These are phyloP conservation scores for Thecamonas trahens DNA, from an alignment of 78 protist genomes.

Conservation along the genomic window DNA sequence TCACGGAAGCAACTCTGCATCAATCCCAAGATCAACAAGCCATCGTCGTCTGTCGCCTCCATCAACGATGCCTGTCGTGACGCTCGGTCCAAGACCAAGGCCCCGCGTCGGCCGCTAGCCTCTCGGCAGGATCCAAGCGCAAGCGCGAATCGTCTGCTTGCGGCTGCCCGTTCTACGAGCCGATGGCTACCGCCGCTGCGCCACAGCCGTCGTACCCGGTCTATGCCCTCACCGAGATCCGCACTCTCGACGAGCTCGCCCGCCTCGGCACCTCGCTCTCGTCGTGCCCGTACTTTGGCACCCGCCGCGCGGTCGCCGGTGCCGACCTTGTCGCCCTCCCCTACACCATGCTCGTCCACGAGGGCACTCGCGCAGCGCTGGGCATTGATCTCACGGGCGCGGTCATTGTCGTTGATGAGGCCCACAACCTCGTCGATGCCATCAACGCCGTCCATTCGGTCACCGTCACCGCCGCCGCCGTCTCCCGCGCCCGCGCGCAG, in stretches of 20 bases:
- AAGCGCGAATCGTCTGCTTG: too few species aligned
- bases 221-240: not conserved
- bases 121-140: too few species aligned
- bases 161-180: too few species aligned
- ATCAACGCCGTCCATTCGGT: slow-evolving; percentile 35
- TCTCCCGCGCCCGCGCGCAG: not conserved
- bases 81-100: too few species aligned
- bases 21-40: slow-evolving; percentile 6
- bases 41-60: not conserved
- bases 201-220: not conserved
- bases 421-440: slow-evolving; percentile 68
- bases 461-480: not conserved
- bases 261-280: slow-evolving; percentile 3
- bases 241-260: slow-evolving; percentile 49
- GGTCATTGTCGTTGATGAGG: slow-evolving; percentile 71
- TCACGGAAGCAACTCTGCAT: slow-evolving; percentile 41
- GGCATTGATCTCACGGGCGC: slow-evolving; percentile 14
- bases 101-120: too few species aligned
- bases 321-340: slow-evolving; percentile 57
- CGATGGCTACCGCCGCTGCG: too few species aligned
- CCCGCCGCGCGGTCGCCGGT: too few species aligned
- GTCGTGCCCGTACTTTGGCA: slow-evolving; percentile 52
- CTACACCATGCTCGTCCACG: slow-evolving; percentile 36
- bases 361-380: slow-evolving; percentile 27
- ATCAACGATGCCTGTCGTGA: slow-evolving; percentile 26